Evolutionary conservation across 768 basidiomycete genomes (phyloP), one percentile per base, ranked within the genome.

Genomic region (Termitomyces sp.): DNA sequence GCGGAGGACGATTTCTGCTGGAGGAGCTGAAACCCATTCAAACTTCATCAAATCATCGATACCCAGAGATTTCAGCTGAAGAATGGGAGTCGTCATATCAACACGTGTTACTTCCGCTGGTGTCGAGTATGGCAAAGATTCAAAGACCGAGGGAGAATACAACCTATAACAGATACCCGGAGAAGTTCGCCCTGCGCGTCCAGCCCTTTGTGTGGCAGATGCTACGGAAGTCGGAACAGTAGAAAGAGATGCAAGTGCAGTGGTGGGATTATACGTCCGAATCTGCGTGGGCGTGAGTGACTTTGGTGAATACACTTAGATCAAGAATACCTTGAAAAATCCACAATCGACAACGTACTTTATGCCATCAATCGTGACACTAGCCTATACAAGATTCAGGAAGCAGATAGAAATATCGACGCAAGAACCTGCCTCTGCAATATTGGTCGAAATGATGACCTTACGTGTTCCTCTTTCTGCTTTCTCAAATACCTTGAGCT

Each of bases 11-110:
- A 86, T 88, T 66, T 92, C 90, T 11, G 88, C 85, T 3, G 94
- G 91, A 32, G 97, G 97, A 0, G 86, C 76, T 29, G 88, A 87
- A 31, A 98, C 83, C 89, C 94, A 99, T 65, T 98, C 94, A 66
- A 98, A 96, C 65, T 90, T 91, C 82, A 97, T 88, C 13, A 98
- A 69, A 69, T 99, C 93, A 61, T 98, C 89, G 42, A 99, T 89
- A 9, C 97, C 97, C 29, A 99, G 78, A 0, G 91, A 89, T 70
- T 98, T 98, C 46, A 98, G 80, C 66, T 98, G 95, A 16, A 99
- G 74, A 48, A 99, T 88, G 5, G 93, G 90, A 2, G 91, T 89
- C 0, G 90, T 89, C 73, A 99, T 82, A 64, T 99, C 96, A 4
- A 86, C 88, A 31, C 96, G 84, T 10, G 87, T 88, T 46, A 98